Percentiles rank a stretch among this genome's conserved stretches.
Conservation (phyloP, 2,329 filamentous ascomycete genomes). For the Incumbomyces lentus region DNA sequence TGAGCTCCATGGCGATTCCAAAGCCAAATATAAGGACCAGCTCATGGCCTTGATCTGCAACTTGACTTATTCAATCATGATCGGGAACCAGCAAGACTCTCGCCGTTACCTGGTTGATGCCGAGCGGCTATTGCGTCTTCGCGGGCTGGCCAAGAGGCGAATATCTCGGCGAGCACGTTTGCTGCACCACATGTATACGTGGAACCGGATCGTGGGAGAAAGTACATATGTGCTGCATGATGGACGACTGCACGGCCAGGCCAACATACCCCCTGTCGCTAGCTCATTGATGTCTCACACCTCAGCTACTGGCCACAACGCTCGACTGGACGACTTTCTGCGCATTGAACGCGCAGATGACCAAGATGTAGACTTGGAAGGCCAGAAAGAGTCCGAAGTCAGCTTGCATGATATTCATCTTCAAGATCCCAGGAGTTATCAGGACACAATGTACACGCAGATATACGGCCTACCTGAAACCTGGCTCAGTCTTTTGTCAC, state of each 20-base stretch:
- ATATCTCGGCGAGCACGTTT: slow-evolving; percentile 29
- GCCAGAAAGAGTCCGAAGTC: slow-evolving; percentile 26
- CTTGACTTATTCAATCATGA: slow-evolving; percentile 26
- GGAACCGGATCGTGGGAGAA: slow-evolving; percentile 29
- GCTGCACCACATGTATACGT: slow-evolving; percentile 32
- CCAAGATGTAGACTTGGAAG: slow-evolving; percentile 31
- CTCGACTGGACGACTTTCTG: slow-evolving; percentile 31
- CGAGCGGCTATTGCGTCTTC: slow-evolving; percentile 28
- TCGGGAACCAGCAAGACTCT: slow-evolving; percentile 23
- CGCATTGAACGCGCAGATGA: slow-evolving; percentile 26
- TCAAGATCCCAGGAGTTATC: slow-evolving; percentile 26
- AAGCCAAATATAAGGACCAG: slow-evolving; percentile 32
- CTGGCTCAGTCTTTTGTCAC: slow-evolving; percentile 35
- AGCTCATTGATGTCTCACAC: slow-evolving; percentile 13
- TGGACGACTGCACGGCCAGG: slow-evolving; percentile 14
- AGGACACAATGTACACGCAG: slow-evolving; percentile 29
- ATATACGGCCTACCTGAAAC: slow-evolving; percentile 36
- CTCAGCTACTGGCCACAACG: slow-evolving; percentile 20
- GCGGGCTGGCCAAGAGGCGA: slow-evolving; percentile 26
- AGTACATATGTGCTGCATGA: slow-evolving; percentile 27
- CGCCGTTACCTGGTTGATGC: slow-evolving; percentile 29
- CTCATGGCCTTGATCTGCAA: slow-evolving; percentile 28
- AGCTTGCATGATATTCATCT: slow-evolving; percentile 32
- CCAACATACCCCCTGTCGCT: slow-evolving; percentile 3
- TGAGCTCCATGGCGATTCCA: slow-evolving; percentile 23